A percentile compares a stretch with the other conserved stretches of the same genome.
These are phyloP conservation scores for Helicostylum pulchrum DNA, from an alignment of 192 early-diverging fungal species.

Conservation along the genomic window DNA sequence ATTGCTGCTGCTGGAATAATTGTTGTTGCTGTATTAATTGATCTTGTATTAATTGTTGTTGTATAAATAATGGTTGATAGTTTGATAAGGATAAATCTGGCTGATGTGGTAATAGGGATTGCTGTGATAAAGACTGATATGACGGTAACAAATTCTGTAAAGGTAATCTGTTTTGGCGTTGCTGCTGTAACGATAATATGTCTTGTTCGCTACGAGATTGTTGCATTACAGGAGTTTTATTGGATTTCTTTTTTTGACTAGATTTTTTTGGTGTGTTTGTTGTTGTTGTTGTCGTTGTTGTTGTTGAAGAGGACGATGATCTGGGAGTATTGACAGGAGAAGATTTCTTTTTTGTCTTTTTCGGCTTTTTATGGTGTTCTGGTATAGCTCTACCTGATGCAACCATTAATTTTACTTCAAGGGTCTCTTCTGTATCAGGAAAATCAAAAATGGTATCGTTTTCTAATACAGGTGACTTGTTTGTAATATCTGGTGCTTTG, in stretches of 20 bases:
- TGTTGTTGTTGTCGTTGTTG: slow-evolving; percentile 1
- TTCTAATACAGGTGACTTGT: not conserved
- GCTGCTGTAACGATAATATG: too few relatives aligned
- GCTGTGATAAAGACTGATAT: not conserved
- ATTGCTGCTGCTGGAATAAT: not conserved
- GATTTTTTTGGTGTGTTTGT: not conserved
- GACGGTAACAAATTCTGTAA: too few relatives aligned
- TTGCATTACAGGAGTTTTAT: not conserved
- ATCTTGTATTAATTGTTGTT: not conserved
- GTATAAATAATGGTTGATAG: not conserved
- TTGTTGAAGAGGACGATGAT: too few relatives aligned
- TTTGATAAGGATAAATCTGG: too few relatives aligned
- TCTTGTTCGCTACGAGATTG: not conserved
- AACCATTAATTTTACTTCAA: slow-evolving; percentile 11
- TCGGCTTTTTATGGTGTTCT: not conserved
- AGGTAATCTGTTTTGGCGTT: not conserved
- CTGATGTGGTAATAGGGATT: too few relatives aligned
- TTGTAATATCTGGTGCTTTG: too few relatives aligned
- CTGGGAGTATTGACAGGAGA: too few relatives aligned
- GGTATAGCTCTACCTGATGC: not conserved
- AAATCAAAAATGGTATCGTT: slow-evolving; percentile 5
- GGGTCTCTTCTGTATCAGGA: not conserved
- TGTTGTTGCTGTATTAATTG: not conserved
- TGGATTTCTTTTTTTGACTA: not conserved
- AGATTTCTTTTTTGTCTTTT: not conserved